These are phyloP conservation scores for Chaetomidium leptoderma DNA, from an alignment of 495 filamentous ascomycete genomes.

Conservation along the genomic window DNA sequence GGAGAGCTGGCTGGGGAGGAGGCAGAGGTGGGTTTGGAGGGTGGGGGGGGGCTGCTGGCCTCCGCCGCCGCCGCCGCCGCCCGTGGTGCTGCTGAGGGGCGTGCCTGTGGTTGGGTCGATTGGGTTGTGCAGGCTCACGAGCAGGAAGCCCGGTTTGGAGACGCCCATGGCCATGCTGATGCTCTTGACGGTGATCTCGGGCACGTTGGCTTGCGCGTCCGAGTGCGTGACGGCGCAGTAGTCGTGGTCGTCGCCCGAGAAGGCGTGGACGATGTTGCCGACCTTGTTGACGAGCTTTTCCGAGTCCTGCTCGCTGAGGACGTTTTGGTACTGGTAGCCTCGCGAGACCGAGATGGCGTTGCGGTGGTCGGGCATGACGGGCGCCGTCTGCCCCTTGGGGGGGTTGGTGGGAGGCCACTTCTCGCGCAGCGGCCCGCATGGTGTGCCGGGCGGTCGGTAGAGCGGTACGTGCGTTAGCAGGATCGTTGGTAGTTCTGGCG, in stretches of 20 bases:
- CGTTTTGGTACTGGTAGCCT: constrained; percentile 97
- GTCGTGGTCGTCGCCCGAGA: constrained; percentile 97
- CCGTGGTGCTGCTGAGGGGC: constrained; percentile 38
- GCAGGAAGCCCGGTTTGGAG: constrained; percentile 75
- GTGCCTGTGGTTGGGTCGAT: constrained; percentile 58
- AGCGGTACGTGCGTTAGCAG: constrained; percentile 89
- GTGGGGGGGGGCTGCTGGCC: too few species aligned
- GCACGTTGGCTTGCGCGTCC: constrained; percentile 56
- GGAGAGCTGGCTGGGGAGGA: constrained; percentile 80
- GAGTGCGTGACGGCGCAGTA: constrained; percentile 88
- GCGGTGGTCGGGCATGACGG: constrained; percentile 62
- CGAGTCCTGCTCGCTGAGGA: constrained; percentile 70
- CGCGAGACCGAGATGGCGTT: constrained; percentile 69
- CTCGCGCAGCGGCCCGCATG: constrained; percentile 88
- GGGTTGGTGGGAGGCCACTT: constrained; percentile 65
- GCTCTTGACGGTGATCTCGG: constrained; percentile 92
- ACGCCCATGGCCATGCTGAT: constrained; percentile 98
- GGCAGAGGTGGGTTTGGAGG: constrained; percentile 81
- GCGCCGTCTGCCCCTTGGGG: constrained; percentile 49
- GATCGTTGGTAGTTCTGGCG: constrained; percentile 68
- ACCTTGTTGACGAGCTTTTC: constrained; percentile 64
- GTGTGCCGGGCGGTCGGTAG: constrained; percentile 72
- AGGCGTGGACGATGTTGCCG: constrained; percentile 73
- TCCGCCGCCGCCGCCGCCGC: too few species aligned
- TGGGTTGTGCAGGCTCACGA: constrained; percentile 90